These are phyloP conservation scores for Skeletonema tropicum DNA, from an alignment of 108 stramenopile species.

Conservation along the genomic window DNA sequence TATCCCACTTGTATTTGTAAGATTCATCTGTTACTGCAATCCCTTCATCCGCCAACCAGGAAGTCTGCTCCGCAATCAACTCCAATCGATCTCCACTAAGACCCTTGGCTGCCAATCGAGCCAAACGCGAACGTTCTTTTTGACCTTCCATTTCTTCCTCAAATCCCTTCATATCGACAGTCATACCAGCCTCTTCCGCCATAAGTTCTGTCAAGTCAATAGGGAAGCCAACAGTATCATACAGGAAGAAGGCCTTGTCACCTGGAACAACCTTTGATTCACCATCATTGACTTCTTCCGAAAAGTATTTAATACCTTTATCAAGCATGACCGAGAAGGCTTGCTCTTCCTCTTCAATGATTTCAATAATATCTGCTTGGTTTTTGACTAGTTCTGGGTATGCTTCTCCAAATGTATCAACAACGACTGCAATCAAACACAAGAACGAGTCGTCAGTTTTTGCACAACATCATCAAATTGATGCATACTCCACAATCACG, in stretches of 20 bases:
- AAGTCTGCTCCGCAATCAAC: slow-evolving; percentile 95
- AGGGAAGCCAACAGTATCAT: slow-evolving; percentile 97
- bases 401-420: slow-evolving; percentile 90
- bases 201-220: slow-evolving; percentile 97
- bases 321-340: slow-evolving; percentile 95
- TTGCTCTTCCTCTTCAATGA: slow-evolving; percentile 91
- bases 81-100: slow-evolving; percentile 70
- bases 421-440: slow-evolving; percentile 58
- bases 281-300: slow-evolving; percentile 60
- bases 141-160: slow-evolving; percentile 86
- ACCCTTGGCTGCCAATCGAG: slow-evolving; percentile 63
- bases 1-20: slow-evolving; percentile 90
- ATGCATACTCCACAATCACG: too few species aligned
- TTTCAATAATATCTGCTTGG: slow-evolving; percentile 78
- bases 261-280: slow-evolving; percentile 72
- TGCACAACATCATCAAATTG: neutral
- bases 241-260: slow-evolving; percentile 93
- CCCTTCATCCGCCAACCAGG: slow-evolving; percentile 80
- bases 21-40: slow-evolving; percentile 83
- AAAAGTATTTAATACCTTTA: slow-evolving; percentile 94
- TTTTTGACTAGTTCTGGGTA: slow-evolving; percentile 92
- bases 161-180: slow-evolving; percentile 90
- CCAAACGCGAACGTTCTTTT: slow-evolving; percentile 79
- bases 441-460: neutral
- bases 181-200: slow-evolving; percentile 95